Evolutionary conservation across 176 grass and related monocot species (phyloP), one percentile per base, ranked within the genome.

Genomic region (Lolium perenne): DNA sequence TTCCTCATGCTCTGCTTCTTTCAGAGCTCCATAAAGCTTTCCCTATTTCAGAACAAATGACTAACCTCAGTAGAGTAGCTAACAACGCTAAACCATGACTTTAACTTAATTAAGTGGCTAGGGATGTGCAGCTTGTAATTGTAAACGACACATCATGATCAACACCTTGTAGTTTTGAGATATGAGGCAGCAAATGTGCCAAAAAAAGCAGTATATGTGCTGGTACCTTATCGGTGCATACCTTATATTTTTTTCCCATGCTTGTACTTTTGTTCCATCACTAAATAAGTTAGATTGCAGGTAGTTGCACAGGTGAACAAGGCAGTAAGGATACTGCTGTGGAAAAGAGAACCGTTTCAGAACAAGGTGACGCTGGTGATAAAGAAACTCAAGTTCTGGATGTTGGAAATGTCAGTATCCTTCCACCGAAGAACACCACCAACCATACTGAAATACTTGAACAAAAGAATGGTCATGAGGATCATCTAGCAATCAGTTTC

Each of bases 331-430:
- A 40, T 5, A 40, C 38, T 40, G 5, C 38, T 40, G 5, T 5
- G 5, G 38, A 5, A 40, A 40, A 40, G 38, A 40, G 38, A 17
- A 8, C 17, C 55, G 7, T 58, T 58, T 58, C 55, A 58, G 55
- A n/a, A 58, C 55, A 58, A n/a, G 55, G 7, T n/a, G 55, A n/a
- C 55, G 7, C 17, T 58, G 55, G 55, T 2, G 55, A n/a, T 17
- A 20, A 58, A 58, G 6, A 58, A n/a, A 58, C 45, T 85, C 84
- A 74, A 90, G n/a, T n/a, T n/a, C n/a, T n/a, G n/a, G n/a, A n/a
- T n/a, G 65, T 55, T 71, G 38, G 40, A 41, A 71, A 20, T 71
- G 67, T 8, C 1, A 58, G 6, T 58, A 58, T 58, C 6, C 7
- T 20, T 58, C 17, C 55, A 58, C 55, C 55, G 17, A 38, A 41